Conservation (phyloP, 2,329 filamentous ascomycete species). For the Trichoderma arundinaceum region DNA sequence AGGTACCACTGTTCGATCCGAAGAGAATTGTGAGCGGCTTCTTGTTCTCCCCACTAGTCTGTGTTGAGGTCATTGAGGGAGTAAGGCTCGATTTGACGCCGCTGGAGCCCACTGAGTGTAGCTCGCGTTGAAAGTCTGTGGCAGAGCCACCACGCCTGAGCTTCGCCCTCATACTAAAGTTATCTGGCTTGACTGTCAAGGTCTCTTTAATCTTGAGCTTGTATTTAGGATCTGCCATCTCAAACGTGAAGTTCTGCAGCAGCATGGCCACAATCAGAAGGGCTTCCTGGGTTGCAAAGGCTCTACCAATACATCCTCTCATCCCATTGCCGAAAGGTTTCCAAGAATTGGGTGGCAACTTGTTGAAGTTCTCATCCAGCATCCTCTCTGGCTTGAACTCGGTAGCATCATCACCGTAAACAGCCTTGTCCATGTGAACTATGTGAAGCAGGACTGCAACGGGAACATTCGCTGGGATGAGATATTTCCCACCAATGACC, state of each 20-base stretch:
- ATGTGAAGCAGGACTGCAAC: constrained; percentile 54
- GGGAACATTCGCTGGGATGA: constrained; percentile 51
- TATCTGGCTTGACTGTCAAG: constrained; percentile 65
- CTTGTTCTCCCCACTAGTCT: constrained; percentile 14
- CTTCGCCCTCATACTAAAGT: constrained; percentile 63
- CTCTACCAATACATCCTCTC: constrained; percentile 58
- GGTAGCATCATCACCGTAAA: constrained; percentile 62
- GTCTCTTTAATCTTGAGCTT: constrained; percentile 57
- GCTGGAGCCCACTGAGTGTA: constrained; percentile 25
- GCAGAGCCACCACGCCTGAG: constrained; percentile 52
- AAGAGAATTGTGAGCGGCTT: constrained; percentile 65
- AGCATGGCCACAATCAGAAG: constrained; percentile 55
- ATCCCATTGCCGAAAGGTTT: constrained; percentile 62
- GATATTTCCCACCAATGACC: constrained; percentile 60
- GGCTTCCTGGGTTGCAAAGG: constrained; percentile 61
- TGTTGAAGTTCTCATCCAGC: constrained; percentile 58
- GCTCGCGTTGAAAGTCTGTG: constrained; percentile 45
- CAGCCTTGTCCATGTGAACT: constrained; percentile 60
- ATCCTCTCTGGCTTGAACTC: constrained; percentile 67
- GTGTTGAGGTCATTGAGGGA: neutral
- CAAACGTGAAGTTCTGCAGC: constrained; percentile 71
- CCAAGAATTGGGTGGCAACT: constrained; percentile 49
- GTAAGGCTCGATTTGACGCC: neutral
- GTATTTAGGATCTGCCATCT: constrained; percentile 63
- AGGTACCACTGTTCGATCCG: constrained; percentile 72